Evolutionary conservation across 2,329 filamentous ascomycete species (phyloP).

Genomic region (Cercospora berteroae): DNA sequence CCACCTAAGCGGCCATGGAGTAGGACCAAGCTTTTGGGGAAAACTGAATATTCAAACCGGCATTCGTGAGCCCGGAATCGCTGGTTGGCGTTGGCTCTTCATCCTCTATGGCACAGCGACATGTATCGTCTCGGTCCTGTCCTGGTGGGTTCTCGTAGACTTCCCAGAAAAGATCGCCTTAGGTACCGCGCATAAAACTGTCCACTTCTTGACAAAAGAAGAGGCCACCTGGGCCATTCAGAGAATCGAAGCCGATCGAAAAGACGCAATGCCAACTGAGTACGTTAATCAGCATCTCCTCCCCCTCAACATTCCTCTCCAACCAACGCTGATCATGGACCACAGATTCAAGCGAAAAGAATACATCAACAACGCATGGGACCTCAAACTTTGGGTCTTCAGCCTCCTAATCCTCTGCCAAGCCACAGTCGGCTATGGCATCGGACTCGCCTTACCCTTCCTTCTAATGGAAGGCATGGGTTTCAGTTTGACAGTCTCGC

Average conservation of each 20-base stretch:
- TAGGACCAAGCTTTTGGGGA: slow-evolving; percentile 9
- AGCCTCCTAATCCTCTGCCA: slow-evolving; percentile 1
- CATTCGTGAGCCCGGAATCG: slow-evolving; percentile 10
- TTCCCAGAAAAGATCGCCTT: slow-evolving; percentile 16
- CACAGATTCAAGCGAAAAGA: slow-evolving; percentile 5
- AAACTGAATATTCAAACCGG: slow-evolving; percentile 33
- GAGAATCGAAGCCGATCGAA: slow-evolving; percentile 14
- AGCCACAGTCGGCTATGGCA: slow-evolving; percentile 8
- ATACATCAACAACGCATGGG: slow-evolving; percentile 9
- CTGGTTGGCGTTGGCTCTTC: slow-evolving; percentile 26
- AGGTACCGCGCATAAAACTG: neutral
- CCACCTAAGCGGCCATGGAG: slow-evolving; percentile 33
- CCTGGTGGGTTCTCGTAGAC: slow-evolving; percentile 14
- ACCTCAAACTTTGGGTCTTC: slow-evolving; percentile 14
- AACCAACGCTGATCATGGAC: neutral
- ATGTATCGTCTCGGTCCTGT: neutral
- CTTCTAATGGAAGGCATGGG: slow-evolving; percentile 35
- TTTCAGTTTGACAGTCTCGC: slow-evolving; percentile 44
- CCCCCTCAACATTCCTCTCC: neutral
- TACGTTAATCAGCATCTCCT: neutral
- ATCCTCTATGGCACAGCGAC: slow-evolving; percentile 12
- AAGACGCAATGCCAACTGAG: slow-evolving; percentile 14
- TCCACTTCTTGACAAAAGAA: slow-evolving; percentile 8
- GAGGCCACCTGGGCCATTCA: slow-evolving; percentile 17
- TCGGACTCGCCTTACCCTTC: slow-evolving; percentile 16